Evolutionary conservation across 2,329 filamentous ascomycete species (phyloP).

Genomic region (Chaetothyriales sp.): DNA sequence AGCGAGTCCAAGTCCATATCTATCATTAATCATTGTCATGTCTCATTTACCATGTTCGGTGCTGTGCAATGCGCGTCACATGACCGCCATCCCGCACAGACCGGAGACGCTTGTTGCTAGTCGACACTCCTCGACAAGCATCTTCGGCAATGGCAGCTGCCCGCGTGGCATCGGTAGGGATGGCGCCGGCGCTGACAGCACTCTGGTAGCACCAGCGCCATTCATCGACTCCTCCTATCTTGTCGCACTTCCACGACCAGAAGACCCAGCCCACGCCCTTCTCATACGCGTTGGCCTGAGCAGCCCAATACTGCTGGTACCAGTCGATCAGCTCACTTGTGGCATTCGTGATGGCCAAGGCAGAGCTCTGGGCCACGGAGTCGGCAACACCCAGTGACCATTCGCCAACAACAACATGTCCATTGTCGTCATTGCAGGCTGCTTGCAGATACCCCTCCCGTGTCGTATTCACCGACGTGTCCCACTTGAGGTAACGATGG

Average conservation of each 20-base stretch:
- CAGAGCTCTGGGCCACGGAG: constrained; percentile 32
- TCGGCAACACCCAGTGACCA: constrained; percentile 43
- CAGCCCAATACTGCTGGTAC: constrained; percentile 45
- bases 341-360: constrained; percentile 32
- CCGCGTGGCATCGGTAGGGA: constrained; percentile 6
- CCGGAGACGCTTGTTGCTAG: not conserved
- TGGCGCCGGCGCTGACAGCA: constrained; percentile 29
- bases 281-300: constrained; percentile 44
- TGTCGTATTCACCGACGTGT: constrained; percentile 26
- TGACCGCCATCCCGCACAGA: no score
- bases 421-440: constrained; percentile 37
- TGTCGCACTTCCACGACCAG: constrained; percentile 44
- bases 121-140: not conserved
- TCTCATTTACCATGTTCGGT: not conserved
- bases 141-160: not conserved
- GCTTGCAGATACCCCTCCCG: constrained; percentile 38
- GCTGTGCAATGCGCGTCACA: not conserved
- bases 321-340: constrained; percentile 26
- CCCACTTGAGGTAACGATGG: constrained; percentile 47
- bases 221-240: constrained; percentile 19
- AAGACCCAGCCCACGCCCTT: constrained; percentile 28
- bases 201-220: constrained; percentile 39
- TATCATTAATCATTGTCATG: not conserved
- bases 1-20: not conserved
- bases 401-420: constrained; percentile 43